Conservation (phyloP, 345 rosid genomes). For the Euphorbia pulcherrima region DNA sequence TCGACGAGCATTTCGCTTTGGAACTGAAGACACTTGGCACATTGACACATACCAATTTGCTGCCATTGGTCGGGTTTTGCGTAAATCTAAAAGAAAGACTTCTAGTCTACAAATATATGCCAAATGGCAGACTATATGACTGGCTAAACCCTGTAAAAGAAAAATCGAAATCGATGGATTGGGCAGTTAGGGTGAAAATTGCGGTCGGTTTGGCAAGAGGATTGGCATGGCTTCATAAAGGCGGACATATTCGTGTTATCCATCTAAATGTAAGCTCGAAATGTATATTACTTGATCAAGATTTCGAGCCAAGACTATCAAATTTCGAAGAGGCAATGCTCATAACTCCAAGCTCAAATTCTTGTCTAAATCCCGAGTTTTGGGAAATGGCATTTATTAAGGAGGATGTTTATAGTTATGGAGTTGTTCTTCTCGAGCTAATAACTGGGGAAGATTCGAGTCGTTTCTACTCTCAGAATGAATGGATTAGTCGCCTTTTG, state of each 20-base stretch:
- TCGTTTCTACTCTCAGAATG: conserved; percentile 6
- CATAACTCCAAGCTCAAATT: conserved; percentile 16
- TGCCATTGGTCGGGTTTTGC: conserved; percentile 30
- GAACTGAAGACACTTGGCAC: conserved; percentile 21
- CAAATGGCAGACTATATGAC: conserved; percentile 26
- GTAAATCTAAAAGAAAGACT: conserved; percentile 19
- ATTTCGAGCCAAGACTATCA: conserved; percentile 29
- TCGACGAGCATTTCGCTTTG: conserved; percentile 23
- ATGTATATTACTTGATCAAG: conserved; percentile 21
- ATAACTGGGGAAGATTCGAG: conserved; percentile 24
- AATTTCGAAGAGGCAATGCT: conserved; percentile 31
- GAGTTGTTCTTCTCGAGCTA: conserved; percentile 30
- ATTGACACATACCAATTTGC: conserved; percentile 24
- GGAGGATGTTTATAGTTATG: conserved; percentile 30
- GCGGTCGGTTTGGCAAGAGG: conserved; percentile 29
- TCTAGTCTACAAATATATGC: conserved; percentile 26
- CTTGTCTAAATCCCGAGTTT: conserved; percentile 24
- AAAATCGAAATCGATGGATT: conserved; percentile 9
- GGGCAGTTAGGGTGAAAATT: conserved; percentile 28
- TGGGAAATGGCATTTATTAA: conserved; percentile 27
- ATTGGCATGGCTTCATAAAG: conserved; percentile 39
- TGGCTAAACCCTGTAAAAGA: conserved; percentile 12
- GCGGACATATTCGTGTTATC: conserved; percentile 15
- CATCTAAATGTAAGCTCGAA: conserved; percentile 34
- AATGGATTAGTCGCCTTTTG: conserved; percentile 1